phyloP scores from a whole-genome alignment of 2,329 filamentous ascomycete species.

The Monosporascus sp. region DNA sequence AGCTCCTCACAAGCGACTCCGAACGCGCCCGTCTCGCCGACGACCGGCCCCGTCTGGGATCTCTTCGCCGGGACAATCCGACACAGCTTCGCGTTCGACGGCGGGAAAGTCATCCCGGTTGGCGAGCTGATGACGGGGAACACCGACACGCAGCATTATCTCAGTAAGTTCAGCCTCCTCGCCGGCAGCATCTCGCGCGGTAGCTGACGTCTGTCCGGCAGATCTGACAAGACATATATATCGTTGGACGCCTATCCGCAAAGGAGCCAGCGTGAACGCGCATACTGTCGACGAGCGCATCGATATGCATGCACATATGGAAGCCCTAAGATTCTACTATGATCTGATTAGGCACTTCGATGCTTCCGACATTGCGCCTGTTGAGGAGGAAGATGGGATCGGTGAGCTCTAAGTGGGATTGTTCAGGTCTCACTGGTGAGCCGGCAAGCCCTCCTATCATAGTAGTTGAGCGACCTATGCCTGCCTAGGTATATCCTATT shows the following conservation, averaged over 20 bases:
- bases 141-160: conserved; percentile 32
- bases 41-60: conserved; percentile 25
- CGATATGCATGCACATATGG: conserved; percentile 34
- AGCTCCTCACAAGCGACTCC: conserved; percentile 27
- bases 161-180: conserved; percentile 20
- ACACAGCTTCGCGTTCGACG: conserved; percentile 30
- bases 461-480: no score
- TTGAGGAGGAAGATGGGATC: conserved; percentile 2
- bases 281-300: conserved; percentile 36
- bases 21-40: conserved; percentile 33
- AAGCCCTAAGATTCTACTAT: conserved; percentile 34
- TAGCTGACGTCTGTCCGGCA: conserved; percentile 9
- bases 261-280: conserved; percentile 25
- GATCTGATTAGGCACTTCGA: conserved; percentile 34
- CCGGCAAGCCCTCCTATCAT: no score
- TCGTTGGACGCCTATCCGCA: conserved; percentile 32
- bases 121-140: conserved; percentile 34
- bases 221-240: conserved; percentile 33
- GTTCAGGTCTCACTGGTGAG: no score
- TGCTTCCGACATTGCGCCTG: conserved; percentile 15
- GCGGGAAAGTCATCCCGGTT: conserved; percentile 30
- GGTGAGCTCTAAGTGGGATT: conserved; percentile 15
- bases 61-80: conserved; percentile 28
- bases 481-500: no score
- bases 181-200: neutral